Percentiles rank a stretch among this genome's conserved stretches.
Evolutionary conservation across 331 rosid genomes (phyloP).

Genomic region (Quercus tomentella): DNA sequence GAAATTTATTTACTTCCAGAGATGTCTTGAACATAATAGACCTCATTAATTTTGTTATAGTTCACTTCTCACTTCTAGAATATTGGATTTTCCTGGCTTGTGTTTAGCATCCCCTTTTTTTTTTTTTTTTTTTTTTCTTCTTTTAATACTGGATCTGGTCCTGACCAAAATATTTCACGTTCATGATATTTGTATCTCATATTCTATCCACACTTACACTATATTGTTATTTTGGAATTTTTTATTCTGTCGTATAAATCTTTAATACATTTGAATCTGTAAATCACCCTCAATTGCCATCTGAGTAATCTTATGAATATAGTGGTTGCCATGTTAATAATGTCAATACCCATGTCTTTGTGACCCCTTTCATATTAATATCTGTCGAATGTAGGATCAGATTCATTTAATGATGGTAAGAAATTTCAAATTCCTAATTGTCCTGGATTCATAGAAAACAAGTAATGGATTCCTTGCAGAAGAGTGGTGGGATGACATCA

Average conservation of each 20-base stretch:
- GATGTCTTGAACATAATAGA: background rate
- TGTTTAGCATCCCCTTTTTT: background rate
- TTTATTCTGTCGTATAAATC: background rate
- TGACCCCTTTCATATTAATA: background rate
- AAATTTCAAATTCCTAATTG: background rate
- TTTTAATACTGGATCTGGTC: constrained; percentile 2
- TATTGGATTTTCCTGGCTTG: background rate
- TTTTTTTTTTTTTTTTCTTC: background rate
- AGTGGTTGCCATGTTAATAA: background rate
- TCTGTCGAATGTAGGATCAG: background rate
- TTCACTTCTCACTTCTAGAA: background rate
- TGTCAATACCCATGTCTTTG: background rate
- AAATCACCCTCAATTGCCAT: background rate
- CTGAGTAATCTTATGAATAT: background rate
- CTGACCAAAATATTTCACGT: background rate
- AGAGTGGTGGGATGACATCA: background rate
- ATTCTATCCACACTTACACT: background rate
- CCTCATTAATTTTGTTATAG: background rate
- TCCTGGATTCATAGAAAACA: background rate
- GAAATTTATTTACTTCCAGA: constrained; percentile 5
- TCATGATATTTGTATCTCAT: background rate
- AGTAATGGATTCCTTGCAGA: background rate
- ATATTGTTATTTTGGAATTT: background rate
- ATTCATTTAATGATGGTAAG: background rate
- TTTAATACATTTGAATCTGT: background rate